phyloP scores from a whole-genome alignment of 2,329 filamentous ascomycete species.

The Ophiostoma tasmaniense region DNA sequence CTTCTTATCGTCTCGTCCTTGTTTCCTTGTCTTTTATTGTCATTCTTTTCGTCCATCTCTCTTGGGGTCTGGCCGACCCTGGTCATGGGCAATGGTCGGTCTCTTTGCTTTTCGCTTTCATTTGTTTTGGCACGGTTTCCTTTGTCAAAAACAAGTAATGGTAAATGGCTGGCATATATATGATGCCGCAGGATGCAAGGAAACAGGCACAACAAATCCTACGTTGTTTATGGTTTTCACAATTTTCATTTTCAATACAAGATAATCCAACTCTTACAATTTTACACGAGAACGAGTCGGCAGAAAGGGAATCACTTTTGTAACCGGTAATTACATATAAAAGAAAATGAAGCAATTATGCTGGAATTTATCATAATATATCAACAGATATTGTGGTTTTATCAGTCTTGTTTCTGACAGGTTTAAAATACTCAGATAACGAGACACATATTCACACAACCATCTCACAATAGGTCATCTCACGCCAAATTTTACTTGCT shows the following conservation, averaged over 20 bases:
- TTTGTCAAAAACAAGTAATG: background rate
- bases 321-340: too few species aligned
- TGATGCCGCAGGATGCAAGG: background rate
- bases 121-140: background rate
- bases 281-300: too few species aligned
- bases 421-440: too few species aligned
- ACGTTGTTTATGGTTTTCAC: background rate
- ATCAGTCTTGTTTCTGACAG: too few species aligned
- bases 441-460: background rate
- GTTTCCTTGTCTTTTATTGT: background rate
- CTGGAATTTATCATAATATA: too few species aligned
- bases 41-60: background rate
- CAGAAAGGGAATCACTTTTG: too few species aligned
- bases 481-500: background rate
- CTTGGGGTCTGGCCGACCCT: background rate
- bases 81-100: background rate
- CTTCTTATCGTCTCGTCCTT: too few species aligned
- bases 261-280: too few species aligned
- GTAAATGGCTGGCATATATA: background rate
- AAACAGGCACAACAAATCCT: background rate
- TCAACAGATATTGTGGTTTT: too few species aligned
- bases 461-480: too few species aligned
- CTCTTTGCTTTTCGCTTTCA: background rate
- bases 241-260: background rate
- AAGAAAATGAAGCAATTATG: too few species aligned